Conservation (phyloP, 306 rosid species). For the Castanea sativa region DNA sequence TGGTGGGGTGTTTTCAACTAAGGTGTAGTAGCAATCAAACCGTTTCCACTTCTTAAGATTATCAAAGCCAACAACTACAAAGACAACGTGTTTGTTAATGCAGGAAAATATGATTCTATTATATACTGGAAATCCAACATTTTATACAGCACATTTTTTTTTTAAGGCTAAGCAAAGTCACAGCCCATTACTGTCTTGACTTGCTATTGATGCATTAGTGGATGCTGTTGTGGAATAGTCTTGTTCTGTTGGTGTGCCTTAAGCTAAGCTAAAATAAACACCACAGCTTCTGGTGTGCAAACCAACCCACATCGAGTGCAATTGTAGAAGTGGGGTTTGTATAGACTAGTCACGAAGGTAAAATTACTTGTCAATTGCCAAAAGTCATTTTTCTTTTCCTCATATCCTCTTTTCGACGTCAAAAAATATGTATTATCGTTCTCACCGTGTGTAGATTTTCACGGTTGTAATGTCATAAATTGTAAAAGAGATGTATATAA, state of each 20-base stretch:
- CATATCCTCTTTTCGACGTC: no score
- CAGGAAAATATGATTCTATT: not conserved
- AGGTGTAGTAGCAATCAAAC: constrained; percentile 13
- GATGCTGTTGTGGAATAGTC: not conserved
- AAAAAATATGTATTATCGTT: no score
- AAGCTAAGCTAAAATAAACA: not conserved
- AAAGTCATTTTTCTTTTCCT: no score
- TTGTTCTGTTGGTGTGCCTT: not conserved
- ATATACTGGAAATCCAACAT: not conserved
- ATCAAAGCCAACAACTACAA: constrained; percentile 18
- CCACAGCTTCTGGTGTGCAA: not conserved
- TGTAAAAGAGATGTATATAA: no score
- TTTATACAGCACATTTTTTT: not conserved
- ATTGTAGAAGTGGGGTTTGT: not conserved
- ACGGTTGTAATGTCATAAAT: no score
- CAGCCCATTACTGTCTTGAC: not conserved
- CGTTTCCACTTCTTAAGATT: constrained; percentile 18
- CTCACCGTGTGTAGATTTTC: no score
- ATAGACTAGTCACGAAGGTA: no score
- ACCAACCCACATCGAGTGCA: not conserved
- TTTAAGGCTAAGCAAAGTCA: constrained; percentile 23
- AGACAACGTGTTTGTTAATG: constrained; percentile 23
- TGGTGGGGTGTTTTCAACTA: constrained; percentile 16
- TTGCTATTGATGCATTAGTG: not conserved
- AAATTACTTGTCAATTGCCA: no score